A percentile compares a stretch with the other conserved stretches of the same genome.
These are phyloP conservation scores for Pueraria montana DNA, from an alignment of 306 rosid species.

Conservation along the genomic window DNA sequence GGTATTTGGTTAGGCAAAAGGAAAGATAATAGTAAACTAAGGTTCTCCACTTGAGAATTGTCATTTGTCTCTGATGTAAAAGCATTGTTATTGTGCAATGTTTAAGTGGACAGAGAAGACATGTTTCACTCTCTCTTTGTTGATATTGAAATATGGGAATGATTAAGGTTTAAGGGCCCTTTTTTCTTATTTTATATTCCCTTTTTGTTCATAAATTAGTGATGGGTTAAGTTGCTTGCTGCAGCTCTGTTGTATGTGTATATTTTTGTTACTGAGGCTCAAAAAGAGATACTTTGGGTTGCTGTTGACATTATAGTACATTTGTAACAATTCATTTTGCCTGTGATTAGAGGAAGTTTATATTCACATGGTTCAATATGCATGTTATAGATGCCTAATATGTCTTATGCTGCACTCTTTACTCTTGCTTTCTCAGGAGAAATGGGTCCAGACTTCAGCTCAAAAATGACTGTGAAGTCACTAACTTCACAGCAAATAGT, in stretches of 20 bases:
- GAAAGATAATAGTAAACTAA: conserved; percentile 10
- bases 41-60: conserved; percentile 24
- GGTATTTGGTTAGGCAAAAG: conserved; percentile 20
- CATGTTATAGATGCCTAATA: conserved; percentile 6
- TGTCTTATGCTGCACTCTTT: conserved; percentile 26
- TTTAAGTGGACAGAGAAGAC: conserved; percentile 32
- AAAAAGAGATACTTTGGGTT: conserved; percentile 29
- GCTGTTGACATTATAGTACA: conserved; percentile 19
- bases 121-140: not conserved
- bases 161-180: not conserved
- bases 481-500: conserved; percentile 92
- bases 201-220: conserved; percentile 11
- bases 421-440: conserved; percentile 63
- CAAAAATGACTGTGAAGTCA: conserved; percentile 79
- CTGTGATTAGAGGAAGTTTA: conserved; percentile 21
- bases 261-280: conserved; percentile 23
- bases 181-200: not conserved
- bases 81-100: conserved; percentile 22
- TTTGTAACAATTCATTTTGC: conserved; percentile 4
- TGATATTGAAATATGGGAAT: conserved; percentile 32
- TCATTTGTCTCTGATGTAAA: not conserved
- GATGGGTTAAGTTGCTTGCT: conserved; percentile 35
- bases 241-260: conserved; percentile 20
- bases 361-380: conserved; percentile 32
- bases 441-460: conserved; percentile 90